phyloP scores from a whole-genome alignment of 805 yeast genomes.

The Ogataea trehaloabstinens region DNA sequence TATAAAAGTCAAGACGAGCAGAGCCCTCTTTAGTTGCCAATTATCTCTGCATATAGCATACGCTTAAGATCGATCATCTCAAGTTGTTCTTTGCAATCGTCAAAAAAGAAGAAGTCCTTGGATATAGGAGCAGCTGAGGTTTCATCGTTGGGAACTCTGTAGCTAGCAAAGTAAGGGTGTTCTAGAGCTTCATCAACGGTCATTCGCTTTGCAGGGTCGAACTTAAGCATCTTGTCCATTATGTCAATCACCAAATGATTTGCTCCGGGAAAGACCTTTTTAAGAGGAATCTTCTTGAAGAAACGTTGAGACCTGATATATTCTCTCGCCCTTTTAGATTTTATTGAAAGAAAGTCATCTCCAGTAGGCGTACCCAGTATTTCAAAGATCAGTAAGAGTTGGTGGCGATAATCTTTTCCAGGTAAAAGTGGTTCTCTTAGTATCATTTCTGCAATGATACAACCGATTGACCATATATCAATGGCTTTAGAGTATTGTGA shows the following conservation, averaged over 20 bases:
- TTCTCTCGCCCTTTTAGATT: slow-evolving; percentile 72
- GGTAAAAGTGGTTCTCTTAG: slow-evolving; percentile 66
- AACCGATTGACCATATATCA: slow-evolving; percentile 80
- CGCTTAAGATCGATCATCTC: slow-evolving; percentile 48
- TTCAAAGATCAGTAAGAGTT: slow-evolving; percentile 61
- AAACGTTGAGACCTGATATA: slow-evolving; percentile 68
- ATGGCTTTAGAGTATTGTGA: slow-evolving; percentile 74
- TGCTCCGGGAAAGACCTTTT: slow-evolving; percentile 46
- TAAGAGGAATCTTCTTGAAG: slow-evolving; percentile 54
- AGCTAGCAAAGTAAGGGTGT: slow-evolving; percentile 72
- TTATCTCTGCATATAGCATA: slow-evolving; percentile 51
- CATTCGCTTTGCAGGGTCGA: slow-evolving; percentile 79
- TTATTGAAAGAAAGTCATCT: slow-evolving; percentile 72
- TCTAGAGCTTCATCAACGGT: slow-evolving; percentile 77
- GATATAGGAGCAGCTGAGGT: slow-evolving; percentile 55
- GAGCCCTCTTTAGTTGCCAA: slow-evolving; percentile 33
- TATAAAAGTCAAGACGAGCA: no score
- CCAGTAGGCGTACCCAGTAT: slow-evolving; percentile 70
- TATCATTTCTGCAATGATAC: slow-evolving; percentile 71
- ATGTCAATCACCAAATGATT: slow-evolving; percentile 57
- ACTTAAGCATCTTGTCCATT: slow-evolving; percentile 69
- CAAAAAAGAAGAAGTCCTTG: slow-evolving; percentile 55
- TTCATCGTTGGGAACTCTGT: slow-evolving; percentile 74
- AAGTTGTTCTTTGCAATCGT: slow-evolving; percentile 49
- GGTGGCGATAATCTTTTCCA: slow-evolving; percentile 72